These are phyloP conservation scores for Talaromyces liani DNA, from an alignment of 495 filamentous ascomycete genomes.

Conservation along the genomic window DNA sequence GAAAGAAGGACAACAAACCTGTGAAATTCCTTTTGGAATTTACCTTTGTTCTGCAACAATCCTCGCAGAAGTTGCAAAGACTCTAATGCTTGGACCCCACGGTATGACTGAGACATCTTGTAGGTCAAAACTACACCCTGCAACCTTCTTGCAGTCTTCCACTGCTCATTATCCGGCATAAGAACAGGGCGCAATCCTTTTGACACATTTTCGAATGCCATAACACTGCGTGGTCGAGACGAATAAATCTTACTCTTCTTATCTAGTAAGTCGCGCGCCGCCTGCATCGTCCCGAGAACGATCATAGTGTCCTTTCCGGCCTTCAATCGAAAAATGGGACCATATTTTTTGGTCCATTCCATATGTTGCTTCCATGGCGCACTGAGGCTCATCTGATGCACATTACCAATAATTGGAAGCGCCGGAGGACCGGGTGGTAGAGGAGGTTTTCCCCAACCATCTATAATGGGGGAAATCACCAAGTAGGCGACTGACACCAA, in stretches of 20 bases:
- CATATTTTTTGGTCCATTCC: conserved; percentile 15
- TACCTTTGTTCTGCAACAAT: not conserved
- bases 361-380: not conserved
- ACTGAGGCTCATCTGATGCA: conserved; percentile 20
- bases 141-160: not conserved
- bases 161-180: not conserved
- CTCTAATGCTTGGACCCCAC: not conserved
- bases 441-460: not conserved
- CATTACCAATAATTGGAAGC: conserved; percentile 26
- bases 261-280: conserved; percentile 23
- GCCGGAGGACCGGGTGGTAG: conserved; percentile 36
- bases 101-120: not conserved
- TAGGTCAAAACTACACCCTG: not conserved
- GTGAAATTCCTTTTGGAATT: not conserved
- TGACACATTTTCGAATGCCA: not conserved
- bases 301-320: conserved; percentile 13
- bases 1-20: not conserved
- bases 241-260: conserved; percentile 21
- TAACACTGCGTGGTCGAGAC: conserved; percentile 16
- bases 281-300: conserved; percentile 15
- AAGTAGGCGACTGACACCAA: not conserved
- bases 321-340: conserved; percentile 18
- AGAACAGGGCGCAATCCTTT: not conserved
- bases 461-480: not conserved
- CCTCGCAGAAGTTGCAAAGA: not conserved